These are phyloP conservation scores for Hymenoscyphus linearis DNA, from an alignment of 2,329 filamentous ascomycete species.

Conservation along the genomic window DNA sequence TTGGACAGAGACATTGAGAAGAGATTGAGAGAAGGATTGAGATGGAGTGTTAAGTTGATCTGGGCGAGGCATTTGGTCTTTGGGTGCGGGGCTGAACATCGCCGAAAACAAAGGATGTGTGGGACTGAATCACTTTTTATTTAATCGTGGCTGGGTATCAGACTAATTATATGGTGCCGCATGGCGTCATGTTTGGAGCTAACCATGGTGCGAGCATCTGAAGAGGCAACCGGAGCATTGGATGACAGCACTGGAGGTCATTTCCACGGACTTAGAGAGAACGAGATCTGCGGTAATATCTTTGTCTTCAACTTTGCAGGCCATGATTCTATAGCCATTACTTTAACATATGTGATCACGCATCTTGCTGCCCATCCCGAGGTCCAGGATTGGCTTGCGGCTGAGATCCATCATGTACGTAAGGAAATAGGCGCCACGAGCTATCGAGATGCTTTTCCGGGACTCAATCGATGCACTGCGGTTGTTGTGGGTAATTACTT, in stretches of 20 bases:
- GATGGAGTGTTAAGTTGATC: not conserved
- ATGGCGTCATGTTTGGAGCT: too few relatives aligned
- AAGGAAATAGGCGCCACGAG: not conserved
- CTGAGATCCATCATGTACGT: constrained; percentile 43
- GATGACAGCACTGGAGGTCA: not conserved
- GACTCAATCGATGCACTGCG: constrained; percentile 4
- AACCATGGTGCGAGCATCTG: not conserved
- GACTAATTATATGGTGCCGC: too few relatives aligned
- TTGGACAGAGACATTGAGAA: not conserved
- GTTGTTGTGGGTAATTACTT: not conserved
- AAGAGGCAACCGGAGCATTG: not conserved
- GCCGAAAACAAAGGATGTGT: not conserved
- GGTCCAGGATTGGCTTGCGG: constrained; percentile 59
- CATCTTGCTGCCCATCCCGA: constrained; percentile 60
- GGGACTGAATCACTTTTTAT: too few relatives aligned
- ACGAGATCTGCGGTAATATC: constrained; percentile 57
- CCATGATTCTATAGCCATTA: constrained; percentile 72
- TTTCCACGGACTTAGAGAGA: not conserved
- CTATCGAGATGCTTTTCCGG: not conserved
- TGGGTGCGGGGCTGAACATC: not conserved
- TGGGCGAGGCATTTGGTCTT: not conserved
- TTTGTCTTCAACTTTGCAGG: constrained; percentile 63
- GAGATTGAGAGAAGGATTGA: not conserved
- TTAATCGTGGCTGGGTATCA: too few relatives aligned
- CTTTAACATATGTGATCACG: constrained; percentile 62